Evolutionary conservation across 208 protist genomes (phyloP).

Genomic region (Herpetomonas tarakana): DNA sequence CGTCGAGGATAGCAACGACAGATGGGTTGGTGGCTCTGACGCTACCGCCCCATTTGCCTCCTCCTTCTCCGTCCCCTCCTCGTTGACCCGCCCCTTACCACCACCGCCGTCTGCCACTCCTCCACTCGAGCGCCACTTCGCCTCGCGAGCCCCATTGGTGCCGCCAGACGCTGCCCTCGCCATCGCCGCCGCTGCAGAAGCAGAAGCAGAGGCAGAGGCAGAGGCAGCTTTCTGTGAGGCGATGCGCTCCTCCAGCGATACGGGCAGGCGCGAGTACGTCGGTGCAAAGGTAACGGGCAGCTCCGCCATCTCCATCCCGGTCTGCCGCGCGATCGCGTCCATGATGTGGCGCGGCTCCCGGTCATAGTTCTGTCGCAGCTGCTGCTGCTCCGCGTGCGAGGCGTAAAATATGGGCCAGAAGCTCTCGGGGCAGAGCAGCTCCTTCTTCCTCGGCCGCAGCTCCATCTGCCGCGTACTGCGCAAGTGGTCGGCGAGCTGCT

Average conservation of each 20-base stretch:
- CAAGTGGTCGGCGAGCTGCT: conserved; percentile 28
- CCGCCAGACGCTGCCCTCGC: no score
- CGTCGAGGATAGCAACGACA: no score
- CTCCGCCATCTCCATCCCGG: conserved; percentile 56
- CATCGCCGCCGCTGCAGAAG: no score
- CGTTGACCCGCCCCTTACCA: background rate
- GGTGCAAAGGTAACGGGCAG: conserved; percentile 60
- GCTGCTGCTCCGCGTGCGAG: conserved; percentile 15
- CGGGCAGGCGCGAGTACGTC: conserved; percentile 50
- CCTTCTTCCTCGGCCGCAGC: conserved; percentile 34
- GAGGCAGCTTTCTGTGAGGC: background rate
- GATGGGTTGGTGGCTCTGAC: no score
- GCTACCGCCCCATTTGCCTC: background rate
- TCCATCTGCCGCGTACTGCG: conserved; percentile 27
- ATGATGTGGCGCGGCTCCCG: conserved; percentile 41
- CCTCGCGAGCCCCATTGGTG: background rate
- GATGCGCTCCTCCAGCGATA: conserved; percentile 11
- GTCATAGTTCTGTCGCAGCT: conserved; percentile 33
- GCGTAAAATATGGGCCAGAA: conserved; percentile 52
- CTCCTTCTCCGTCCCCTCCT: background rate
- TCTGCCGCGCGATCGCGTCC: conserved; percentile 44
- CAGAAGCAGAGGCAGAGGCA: background rate
- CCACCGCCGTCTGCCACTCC: no score
- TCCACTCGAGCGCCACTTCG: no score
- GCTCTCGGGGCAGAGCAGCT: conserved; percentile 39